These are phyloP conservation scores for Sphenostylis stenocarpa DNA, from an alignment of 306 rosid species.

Conservation along the genomic window DNA sequence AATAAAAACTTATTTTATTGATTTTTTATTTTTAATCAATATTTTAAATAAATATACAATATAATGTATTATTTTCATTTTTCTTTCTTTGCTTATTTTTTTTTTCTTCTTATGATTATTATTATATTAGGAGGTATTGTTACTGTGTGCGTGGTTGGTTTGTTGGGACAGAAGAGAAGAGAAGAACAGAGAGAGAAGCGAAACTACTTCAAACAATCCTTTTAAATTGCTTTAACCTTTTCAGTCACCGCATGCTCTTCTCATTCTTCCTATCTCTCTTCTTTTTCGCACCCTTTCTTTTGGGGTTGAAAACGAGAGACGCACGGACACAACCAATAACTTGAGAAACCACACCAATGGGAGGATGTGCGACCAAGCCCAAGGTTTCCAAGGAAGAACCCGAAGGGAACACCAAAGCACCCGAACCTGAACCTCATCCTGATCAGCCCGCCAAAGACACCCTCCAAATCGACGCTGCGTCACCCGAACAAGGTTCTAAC, in stretches of 20 bases:
- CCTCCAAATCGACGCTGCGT: not conserved
- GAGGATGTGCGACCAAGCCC: constrained; percentile 72
- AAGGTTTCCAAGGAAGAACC: constrained; percentile 39
- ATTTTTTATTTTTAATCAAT: too few relatives aligned
- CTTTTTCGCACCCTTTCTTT: not conserved
- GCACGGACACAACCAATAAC: not conserved
- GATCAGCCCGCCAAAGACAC: not conserved
- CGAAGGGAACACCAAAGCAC: not conserved
- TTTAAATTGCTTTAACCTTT: constrained; percentile 2
- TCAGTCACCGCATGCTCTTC: constrained; percentile 2
- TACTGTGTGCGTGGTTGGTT: not conserved
- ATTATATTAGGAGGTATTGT: not conserved
- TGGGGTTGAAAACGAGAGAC: not conserved
- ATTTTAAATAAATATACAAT: too few relatives aligned
- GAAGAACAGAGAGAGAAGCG: not conserved
- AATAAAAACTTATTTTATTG: too few relatives aligned
- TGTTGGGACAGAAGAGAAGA: constrained; percentile 25
- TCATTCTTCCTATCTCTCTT: not conserved
- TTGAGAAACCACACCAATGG: constrained; percentile 37
- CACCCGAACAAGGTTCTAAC: not conserved
- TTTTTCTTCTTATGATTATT: too few relatives aligned
- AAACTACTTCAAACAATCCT: not conserved
- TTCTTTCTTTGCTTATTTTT: too few relatives aligned
- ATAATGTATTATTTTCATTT: too few relatives aligned
- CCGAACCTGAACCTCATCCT: constrained; percentile 38